Evolutionary conservation across 495 filamentous ascomycete species (phyloP), one percentile per base, ranked within the genome.

Genomic region (Neurospora hispaniola): DNA sequence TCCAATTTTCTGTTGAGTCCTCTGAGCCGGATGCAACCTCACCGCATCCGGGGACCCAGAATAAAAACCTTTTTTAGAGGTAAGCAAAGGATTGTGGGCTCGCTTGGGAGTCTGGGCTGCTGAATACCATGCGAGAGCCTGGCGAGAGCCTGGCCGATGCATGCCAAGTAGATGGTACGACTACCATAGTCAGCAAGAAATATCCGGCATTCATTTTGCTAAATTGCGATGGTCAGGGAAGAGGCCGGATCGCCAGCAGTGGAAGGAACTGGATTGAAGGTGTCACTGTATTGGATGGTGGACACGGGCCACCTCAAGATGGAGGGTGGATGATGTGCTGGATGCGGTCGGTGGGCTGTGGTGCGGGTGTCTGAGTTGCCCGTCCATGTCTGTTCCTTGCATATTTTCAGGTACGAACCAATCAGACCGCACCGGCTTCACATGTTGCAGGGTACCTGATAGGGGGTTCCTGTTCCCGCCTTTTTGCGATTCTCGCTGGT

Each of bases 331-430:
- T 38, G 48, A 20, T 59, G 48, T 59, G 48, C 48, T 59, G 11
- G 23, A 62, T 62, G 23, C 23, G 48, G 48, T 62, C 23, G 48
- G 48, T 62, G 23, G 48, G 48, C 23, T 62, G 54, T 31, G 54
- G 54, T 62, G 54, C 48, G 23, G 48, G 20, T 59, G 48, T 59
- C 48, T 62, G 23, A 35, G 12, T 75, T 69, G 74, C 72, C 71
- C 70, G 43, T 42, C 39, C 69, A 71, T 39, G 72, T 70, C 73
- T 54, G 73, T 75, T 70, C 74, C 72, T 77, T 77, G 74, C 74
- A 77, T 72, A 54, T 59, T 54, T 70, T 46, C 69, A n/a, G 20
- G 23, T 14, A 31, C 68, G 7, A 41, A n/a, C 76, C 76, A 77
- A 77, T 77, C n/a, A 69, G 7, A 16, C 10, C 1, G 44, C 5